Percentiles rank a stretch among this genome's conserved stretches.
phyloP scores from a whole-genome alignment of 2,329 filamentous ascomycete genomes.

The Aspergillus arachidicola region DNA sequence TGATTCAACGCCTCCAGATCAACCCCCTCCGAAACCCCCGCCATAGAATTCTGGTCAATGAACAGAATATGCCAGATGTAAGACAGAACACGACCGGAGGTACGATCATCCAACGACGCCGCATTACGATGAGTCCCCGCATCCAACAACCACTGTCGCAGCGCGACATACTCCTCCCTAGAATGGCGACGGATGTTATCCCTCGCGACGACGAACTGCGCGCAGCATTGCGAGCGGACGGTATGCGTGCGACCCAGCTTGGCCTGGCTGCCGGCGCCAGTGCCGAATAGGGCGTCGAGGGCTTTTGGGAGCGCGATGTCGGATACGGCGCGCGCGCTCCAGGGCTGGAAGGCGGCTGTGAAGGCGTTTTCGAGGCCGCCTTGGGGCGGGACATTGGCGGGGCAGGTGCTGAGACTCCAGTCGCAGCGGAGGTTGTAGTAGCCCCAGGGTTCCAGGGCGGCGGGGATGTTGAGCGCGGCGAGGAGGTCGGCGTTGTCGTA shows the following conservation, averaged over 20 bases:
- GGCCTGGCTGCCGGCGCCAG: slow-evolving; percentile 19
- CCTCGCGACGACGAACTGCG: slow-evolving; percentile 57
- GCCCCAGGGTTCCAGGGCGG: slow-evolving; percentile 42
- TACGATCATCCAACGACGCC: slow-evolving; percentile 46
- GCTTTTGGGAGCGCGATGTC: slow-evolving; percentile 42
- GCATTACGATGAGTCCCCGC: slow-evolving; percentile 25
- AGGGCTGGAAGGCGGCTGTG: slow-evolving; percentile 44
- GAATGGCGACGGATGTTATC: slow-evolving; percentile 53
- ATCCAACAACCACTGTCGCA: slow-evolving; percentile 58
- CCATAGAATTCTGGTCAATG: slow-evolving; percentile 24
- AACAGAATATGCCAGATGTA: slow-evolving; percentile 56
- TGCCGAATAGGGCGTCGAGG: slow-evolving; percentile 39
- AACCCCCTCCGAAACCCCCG: slow-evolving; percentile 20
- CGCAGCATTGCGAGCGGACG: slow-evolving; percentile 56
- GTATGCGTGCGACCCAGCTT: slow-evolving; percentile 35
- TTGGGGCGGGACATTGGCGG: slow-evolving; percentile 38
- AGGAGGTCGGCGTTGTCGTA: slow-evolving; percentile 52
- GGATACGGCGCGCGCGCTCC: slow-evolving; percentile 45
- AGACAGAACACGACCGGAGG: slow-evolving; percentile 50
- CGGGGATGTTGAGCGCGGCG: slow-evolving; percentile 38
- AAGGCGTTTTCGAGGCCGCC: slow-evolving; percentile 45
- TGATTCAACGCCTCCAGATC: slow-evolving; percentile 42
- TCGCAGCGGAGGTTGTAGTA: slow-evolving; percentile 56
- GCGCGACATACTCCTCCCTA: slow-evolving; percentile 54
- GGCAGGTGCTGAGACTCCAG: slow-evolving; percentile 51